Percentiles rank a stretch among this genome's conserved stretches.
These are phyloP conservation scores for Aspergillus campestris DNA, from an alignment of 495 filamentous ascomycete genomes.

Conservation along the genomic window DNA sequence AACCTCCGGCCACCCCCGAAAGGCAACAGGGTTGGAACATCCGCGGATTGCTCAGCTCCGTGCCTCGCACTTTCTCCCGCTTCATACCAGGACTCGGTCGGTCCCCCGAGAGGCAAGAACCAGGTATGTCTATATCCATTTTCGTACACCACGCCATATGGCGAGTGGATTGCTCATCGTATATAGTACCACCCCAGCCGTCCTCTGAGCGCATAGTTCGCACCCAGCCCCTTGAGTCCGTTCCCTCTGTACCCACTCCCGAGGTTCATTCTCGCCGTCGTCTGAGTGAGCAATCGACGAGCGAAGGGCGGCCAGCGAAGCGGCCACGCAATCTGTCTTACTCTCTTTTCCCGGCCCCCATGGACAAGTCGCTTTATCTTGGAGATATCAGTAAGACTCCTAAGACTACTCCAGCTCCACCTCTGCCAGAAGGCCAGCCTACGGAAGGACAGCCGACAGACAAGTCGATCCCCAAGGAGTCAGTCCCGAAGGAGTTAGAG, in stretches of 20 bases:
- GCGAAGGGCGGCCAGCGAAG: slow-evolving; percentile 5
- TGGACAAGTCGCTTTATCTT: slow-evolving; percentile 15
- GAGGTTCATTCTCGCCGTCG: slow-evolving; percentile 4
- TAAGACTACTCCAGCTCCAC: background rate
- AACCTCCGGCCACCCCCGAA: slow-evolving; percentile 12
- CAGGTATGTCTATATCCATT: slow-evolving; percentile 2
- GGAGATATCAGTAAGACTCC: slow-evolving; percentile 9
- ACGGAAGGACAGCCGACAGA: too few species aligned
- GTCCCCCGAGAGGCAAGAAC: slow-evolving; percentile 4
- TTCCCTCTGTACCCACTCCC: background rate
- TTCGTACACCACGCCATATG: background rate
- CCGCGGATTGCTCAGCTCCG: slow-evolving; percentile 17
- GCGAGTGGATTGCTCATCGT: slow-evolving; percentile 1
- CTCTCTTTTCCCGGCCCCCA: slow-evolving; percentile 17
- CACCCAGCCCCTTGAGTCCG: background rate
- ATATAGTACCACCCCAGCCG: slow-evolving; percentile 4
- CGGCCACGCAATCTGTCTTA: slow-evolving; percentile 11
- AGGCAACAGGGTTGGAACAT: slow-evolving; percentile 15
- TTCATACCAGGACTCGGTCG: slow-evolving; percentile 12
- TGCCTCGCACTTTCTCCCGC: slow-evolving; percentile 19
- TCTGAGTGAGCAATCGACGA: slow-evolving; percentile 4
- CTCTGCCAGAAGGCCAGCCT: background rate
- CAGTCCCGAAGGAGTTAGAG: background rate
- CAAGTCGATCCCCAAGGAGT: too few species aligned
- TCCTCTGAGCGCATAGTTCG: slow-evolving; percentile 12